Base-by-base conservation (phyloP, 495 filamentous ascomycete genomes). In the Tetracladium setigerum region DNA sequence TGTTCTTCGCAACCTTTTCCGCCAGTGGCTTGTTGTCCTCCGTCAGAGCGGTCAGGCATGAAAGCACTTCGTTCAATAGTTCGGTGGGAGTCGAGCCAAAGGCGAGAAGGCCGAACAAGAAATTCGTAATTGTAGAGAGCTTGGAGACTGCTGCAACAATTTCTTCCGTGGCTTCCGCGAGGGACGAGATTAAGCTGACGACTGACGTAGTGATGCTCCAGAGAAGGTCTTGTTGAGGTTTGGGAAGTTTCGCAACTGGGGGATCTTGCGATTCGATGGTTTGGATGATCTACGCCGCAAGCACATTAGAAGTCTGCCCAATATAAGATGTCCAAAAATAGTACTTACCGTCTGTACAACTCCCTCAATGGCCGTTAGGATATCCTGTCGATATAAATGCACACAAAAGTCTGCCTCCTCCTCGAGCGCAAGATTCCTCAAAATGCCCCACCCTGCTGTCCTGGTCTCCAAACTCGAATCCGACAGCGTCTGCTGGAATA, bases 321-420 rank as follows among this genome's bases (percentile, higher is more conserved):
- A 45, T 19, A 44, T 17, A 32, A 38, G 14, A 16, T 18, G 8
- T 2, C 34, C 12, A 47, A 2, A 16, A 46, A 37, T 30, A 38
- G 2, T 32, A 54, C 70, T 62, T 59, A 82, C 76, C 46, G 65
- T 68, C 39, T 68, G 61, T 14, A 69, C 62, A 36, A 71, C 73
- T 60, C 71, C 67, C 38, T 70, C 64, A 38, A 77, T 65, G 14
- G 78, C 73, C 15, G 76, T 76, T 33, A 82, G 49, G 16, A 79
- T 58, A 57, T 80, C 77, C 30, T 73, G 62, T 41, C 79, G 61
- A 49, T 70, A 81, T 44, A 83, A 56, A 45, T 81, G 76, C n/a
- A 83, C 63, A 46, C 76, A 77, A 38, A 82, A 80, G 47, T 79
- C 77, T 6, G 67, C 63, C 46, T 80, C 77, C 53, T 82, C 79